Conservation (phyloP, 1,284 basidiomycete species). For the Marasmius tenuissimus region DNA sequence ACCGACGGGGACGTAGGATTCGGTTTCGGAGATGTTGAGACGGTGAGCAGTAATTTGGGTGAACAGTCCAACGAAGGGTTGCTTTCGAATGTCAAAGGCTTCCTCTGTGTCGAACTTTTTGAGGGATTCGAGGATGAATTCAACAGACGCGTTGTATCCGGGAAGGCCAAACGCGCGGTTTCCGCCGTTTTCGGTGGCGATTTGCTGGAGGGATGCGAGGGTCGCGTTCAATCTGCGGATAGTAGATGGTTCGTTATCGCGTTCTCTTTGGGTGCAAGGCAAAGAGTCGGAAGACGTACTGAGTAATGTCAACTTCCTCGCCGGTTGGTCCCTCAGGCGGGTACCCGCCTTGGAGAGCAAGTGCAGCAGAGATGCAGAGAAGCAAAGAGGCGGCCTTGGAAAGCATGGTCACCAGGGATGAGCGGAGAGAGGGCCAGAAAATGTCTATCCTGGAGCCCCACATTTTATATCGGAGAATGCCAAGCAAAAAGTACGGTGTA, state of each 20-base stretch:
- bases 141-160: slow-evolving; percentile 6
- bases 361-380: too few species aligned
- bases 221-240: slow-evolving; percentile 1
- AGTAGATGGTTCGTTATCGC: background rate
- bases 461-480: too few species aligned
- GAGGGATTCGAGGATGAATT: slow-evolving; percentile 2
- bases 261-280: background rate
- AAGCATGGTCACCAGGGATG: too few species aligned
- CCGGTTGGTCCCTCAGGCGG: too few species aligned
- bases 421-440: too few species aligned
- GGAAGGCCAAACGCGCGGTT: slow-evolving; percentile 11
- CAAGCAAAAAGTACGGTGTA: too few species aligned
- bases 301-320: too few species aligned
- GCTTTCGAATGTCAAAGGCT: slow-evolving; percentile 4
- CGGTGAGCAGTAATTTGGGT: slow-evolving; percentile 13
- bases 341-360: too few species aligned
- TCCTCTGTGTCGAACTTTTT: slow-evolving; percentile 4
- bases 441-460: too few species aligned
- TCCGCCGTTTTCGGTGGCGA: slow-evolving; percentile 9
- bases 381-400: too few species aligned
- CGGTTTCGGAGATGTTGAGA: slow-evolving; percentile 1
- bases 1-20: slow-evolving; percentile 1
- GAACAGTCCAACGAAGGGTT: slow-evolving; percentile 6
- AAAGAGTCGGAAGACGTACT: too few species aligned
- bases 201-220: slow-evolving; percentile 2